Percentiles rank a stretch among this genome's conserved stretches.
Evolutionary conservation across 768 basidiomycete genomes (phyloP).

Genomic region (Kwoniella bestiolae): DNA sequence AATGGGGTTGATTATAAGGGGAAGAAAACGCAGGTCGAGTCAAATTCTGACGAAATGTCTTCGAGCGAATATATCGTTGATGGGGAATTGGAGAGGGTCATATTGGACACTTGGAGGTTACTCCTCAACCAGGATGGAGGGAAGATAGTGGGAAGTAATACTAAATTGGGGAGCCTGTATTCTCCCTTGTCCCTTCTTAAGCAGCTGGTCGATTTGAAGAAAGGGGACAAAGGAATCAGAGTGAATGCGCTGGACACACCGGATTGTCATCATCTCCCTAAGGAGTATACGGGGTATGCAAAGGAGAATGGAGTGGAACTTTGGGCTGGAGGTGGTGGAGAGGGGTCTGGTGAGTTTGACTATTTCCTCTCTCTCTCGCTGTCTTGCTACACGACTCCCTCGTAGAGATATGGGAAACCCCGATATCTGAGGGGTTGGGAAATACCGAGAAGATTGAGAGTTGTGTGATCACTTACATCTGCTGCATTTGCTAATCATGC

Average conservation of each 20-base stretch:
- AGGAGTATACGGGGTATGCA: constrained; percentile 48
- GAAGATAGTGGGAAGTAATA: constrained; percentile 19
- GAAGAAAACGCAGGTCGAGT: constrained; percentile 35
- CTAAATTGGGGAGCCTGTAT: constrained; percentile 48
- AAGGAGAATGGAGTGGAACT: constrained; percentile 45
- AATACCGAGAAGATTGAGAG: too few species aligned
- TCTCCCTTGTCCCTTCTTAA: constrained; percentile 39
- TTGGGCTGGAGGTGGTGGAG: constrained; percentile 56
- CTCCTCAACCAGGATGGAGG: not conserved
- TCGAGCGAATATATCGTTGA: constrained; percentile 18
- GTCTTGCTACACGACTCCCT: too few species aligned
- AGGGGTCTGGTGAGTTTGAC: constrained; percentile 50
- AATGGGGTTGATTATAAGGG: constrained; percentile 55
- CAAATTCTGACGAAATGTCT: constrained; percentile 16
- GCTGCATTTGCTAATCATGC: too few species aligned
- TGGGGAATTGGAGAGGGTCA: constrained; percentile 27
- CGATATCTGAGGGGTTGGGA: too few species aligned
- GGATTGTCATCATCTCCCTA: constrained; percentile 54
- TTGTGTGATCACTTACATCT: too few species aligned
- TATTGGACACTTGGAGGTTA: constrained; percentile 39
- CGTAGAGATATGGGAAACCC: too few species aligned
- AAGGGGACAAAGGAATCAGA: not conserved
- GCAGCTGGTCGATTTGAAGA: constrained; percentile 5
- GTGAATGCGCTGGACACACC: constrained; percentile 56
- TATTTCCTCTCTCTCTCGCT: constrained; percentile 2